phyloP scores from a whole-genome alignment of 2,329 filamentous ascomycete genomes.

The Phoma herbarum region DNA sequence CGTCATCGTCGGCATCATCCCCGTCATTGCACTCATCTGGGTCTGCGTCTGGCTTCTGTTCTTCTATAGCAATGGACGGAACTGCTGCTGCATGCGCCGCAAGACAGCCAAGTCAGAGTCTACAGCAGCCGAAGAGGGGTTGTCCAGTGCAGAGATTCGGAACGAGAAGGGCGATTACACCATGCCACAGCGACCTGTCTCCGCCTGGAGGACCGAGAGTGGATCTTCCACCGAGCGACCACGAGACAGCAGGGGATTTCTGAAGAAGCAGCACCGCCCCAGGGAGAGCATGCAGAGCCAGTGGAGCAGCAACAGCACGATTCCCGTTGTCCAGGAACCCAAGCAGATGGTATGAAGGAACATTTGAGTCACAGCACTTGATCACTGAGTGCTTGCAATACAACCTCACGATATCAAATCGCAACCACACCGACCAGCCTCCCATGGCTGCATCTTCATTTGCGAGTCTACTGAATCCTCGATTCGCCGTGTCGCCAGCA shows the following conservation, averaged over 20 bases:
- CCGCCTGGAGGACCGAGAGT: conserved; percentile 25
- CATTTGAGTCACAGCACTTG: neutral
- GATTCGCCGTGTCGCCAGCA: neutral
- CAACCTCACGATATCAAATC: neutral
- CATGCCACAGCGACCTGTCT: conserved; percentile 24
- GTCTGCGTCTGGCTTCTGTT: conserved; percentile 42
- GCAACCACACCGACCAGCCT: neutral
- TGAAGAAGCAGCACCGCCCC: conserved; percentile 20
- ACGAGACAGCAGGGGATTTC: conserved; percentile 12
- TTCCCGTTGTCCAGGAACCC: conserved; percentile 30
- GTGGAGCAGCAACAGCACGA: conserved; percentile 27
- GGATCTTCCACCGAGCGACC: conserved; percentile 22
- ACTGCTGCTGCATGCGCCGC: conserved; percentile 37
- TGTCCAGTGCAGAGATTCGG: conserved; percentile 19
- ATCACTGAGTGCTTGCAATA: neutral
- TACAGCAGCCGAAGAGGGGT: conserved; percentile 11
- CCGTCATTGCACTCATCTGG: conserved; percentile 36
- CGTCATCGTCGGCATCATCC: conserved; percentile 36
- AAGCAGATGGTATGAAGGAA: conserved; percentile 33
- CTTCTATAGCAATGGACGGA: conserved; percentile 34
- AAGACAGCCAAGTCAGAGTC: conserved; percentile 23
- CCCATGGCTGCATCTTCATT: neutral
- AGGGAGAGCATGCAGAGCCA: conserved; percentile 26
- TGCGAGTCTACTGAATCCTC: neutral
- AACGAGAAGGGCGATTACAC: conserved; percentile 27